A percentile compares a stretch with the other conserved stretches of the same genome.
These are phyloP conservation scores for Boehmeria nivea DNA, from an alignment of 306 rosid genomes.

Conservation along the genomic window DNA sequence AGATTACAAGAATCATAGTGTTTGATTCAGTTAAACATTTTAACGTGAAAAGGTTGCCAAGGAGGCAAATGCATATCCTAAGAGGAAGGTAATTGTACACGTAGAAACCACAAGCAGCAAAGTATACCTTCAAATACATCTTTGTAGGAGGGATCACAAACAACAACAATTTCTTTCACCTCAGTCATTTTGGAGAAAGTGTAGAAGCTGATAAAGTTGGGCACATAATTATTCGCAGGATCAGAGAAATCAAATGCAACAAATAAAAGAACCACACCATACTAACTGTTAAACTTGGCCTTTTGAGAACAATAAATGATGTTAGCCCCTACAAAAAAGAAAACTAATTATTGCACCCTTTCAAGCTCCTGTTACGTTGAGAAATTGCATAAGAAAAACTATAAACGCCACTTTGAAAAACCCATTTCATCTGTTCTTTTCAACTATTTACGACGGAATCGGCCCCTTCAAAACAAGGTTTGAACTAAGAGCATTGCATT, in stretches of 20 bases:
- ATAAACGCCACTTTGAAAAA: no score
- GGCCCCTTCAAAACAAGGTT: no score
- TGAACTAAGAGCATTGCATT: no score
- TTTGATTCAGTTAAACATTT: background rate
- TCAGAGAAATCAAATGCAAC: background rate
- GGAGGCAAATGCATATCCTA: background rate
- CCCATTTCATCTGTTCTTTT: no score
- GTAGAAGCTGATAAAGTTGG: constrained; percentile 56
- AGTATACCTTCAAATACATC: constrained; percentile 70
- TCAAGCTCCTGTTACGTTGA: no score
- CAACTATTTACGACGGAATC: constrained; percentile 10
- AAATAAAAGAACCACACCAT: background rate
- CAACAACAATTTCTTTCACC: constrained; percentile 84
- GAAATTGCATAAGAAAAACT: no score
- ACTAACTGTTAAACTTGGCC: background rate
- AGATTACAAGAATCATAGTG: constrained; percentile 8
- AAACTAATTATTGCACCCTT: no score
- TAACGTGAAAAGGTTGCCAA: background rate
- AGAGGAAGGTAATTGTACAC: constrained; percentile 10
- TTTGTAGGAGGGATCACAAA: constrained; percentile 89
- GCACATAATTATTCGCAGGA: constrained; percentile 12
- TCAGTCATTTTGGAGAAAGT: constrained; percentile 60
- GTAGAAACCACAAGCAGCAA: background rate
- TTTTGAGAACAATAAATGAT: background rate
- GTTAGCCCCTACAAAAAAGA: no score